Evolutionary conservation across 768 basidiomycete species (phyloP), one percentile per base, ranked within the genome.

Genomic region (Serendipita sp.): DNA sequence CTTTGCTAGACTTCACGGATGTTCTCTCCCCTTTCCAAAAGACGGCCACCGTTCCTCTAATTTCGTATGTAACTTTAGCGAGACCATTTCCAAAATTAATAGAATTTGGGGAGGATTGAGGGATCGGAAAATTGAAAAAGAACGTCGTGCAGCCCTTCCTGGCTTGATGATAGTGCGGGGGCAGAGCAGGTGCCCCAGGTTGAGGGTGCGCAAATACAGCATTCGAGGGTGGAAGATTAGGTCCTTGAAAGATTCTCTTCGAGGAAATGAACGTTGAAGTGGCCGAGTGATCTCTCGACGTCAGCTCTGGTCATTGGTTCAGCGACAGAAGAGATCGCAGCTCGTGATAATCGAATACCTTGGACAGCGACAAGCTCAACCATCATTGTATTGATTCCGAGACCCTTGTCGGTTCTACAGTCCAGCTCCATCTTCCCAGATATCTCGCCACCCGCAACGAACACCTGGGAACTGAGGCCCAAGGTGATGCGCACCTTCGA

Each of bases 351-450:
- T 10, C 4, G 37, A 45, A 74, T 53, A 84, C 87, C 86, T 81
- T 89, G 84, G 63, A 82, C 77, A 0, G 82, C 89, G 64, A 84
- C 80, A 23, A 91, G 75, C 71, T 91, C 89, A 43, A 90, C 81
- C 81, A 86, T 84, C 68, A 91, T 87, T 13, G 82, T 72, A 18
- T 83, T 81, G 64, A 91, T 81, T 11, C 87, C 89, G 31, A 91
- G 79, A 27, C 71, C 76, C 44, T 73, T 73, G 74, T 89, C 89
- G 1, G 87, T 81, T 68, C 81, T 80, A 73, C 84, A 87, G 73
- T 91, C 88, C 70, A 91, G 77, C 71, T 88, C 82, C 79, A 91
- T 79, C 75, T 85, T 88, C 10, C 89, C 89, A 3, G 82, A 76
- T 37, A 90, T 78, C 67, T 79, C 74, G 43, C 76, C 75, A 0